Evolutionary conservation across 2,329 filamentous ascomycete genomes (phyloP).

Genomic region (Fusarium begoniae): DNA sequence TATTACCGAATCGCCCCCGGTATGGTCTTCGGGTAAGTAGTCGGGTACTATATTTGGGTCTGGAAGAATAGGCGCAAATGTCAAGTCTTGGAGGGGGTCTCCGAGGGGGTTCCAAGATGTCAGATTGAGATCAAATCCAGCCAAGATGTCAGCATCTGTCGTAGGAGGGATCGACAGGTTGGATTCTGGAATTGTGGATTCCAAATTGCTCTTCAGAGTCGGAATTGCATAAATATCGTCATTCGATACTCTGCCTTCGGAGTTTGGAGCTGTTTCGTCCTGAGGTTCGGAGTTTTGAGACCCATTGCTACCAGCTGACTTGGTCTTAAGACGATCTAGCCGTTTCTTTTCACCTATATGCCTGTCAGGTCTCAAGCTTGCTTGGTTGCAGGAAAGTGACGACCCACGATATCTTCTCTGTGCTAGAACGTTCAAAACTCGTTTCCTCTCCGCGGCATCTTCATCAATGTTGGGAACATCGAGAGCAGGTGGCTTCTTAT

Average conservation of each 20-base stretch:
- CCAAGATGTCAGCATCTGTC: constrained; percentile 23
- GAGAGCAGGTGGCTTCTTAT: constrained; percentile 53
- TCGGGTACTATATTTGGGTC: constrained; percentile 6
- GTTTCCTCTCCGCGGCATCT: constrained; percentile 62
- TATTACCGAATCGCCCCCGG: background rate
- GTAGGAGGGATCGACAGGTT: background rate
- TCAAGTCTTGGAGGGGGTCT: constrained; percentile 28
- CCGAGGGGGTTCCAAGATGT: constrained; percentile 36
- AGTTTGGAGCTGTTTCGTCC: background rate
- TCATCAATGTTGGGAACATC: constrained; percentile 59
- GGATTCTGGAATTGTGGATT: background rate
- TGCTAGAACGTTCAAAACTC: constrained; percentile 63
- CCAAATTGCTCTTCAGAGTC: background rate
- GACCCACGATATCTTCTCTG: constrained; percentile 61
- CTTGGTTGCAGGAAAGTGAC: too few relatives aligned
- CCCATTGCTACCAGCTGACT: constrained; percentile 9
- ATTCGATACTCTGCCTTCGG: constrained; percentile 1
- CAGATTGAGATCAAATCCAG: constrained; percentile 37
- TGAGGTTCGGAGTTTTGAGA: background rate
- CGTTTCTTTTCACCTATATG: constrained; percentile 47
- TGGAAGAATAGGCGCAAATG: constrained; percentile 31
- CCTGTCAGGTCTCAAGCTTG: background rate
- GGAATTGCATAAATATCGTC: constrained; percentile 10
- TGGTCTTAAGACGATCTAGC: constrained; percentile 40
- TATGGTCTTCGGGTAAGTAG: constrained; percentile 14